Base-by-base conservation (phyloP, 1,284 basidiomycete species). In the Austroboletus sp. region DNA sequence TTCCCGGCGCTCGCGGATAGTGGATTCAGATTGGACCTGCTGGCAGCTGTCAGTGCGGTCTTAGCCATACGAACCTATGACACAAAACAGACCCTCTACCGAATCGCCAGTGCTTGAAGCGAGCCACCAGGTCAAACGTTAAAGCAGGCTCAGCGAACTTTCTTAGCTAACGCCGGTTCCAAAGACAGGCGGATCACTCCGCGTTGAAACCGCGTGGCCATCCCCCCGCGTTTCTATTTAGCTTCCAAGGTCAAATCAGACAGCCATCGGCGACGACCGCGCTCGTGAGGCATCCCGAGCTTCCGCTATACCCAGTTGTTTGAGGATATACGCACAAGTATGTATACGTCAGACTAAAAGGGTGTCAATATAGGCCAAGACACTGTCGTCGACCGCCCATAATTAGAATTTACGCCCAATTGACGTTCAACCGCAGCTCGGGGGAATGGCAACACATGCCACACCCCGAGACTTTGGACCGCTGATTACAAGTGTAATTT, bases 131-230 rank as follows among this genome's bases (percentile, higher is more conserved):
- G 34, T 33, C 31, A 11, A 45, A 26, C 25, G 19, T 41, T 17
- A 6, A 16, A 36, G 16, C 7, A 21, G 23, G 27, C 21, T 30
- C 19, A 16, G 51, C 23, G n/a, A 13, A 34, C 21, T n/a, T 29
- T 31, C 30, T 51, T 25, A 26, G 38, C 33, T 37, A n/a, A 40
- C 8, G 12, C 15, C 3, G 21, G 39, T 30, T 38, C 26, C 15
- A 34, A 40, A 19, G 13, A 13, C n/a, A 12, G 30, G 13, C 25
- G 38, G 31, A 19, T 42, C 41, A 29, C 23, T 34, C 32, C 36
- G 55, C 23, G n/a, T 21, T 35, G 53, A 38, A 40, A 42, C 53
- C 40, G 31, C 37, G 19, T 44, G 42, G 21, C 15, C 25, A 16
- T 29, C 17, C 8, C 17, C 13, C 37, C 36, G 30, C 42, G 23